Evolutionary conservation across 352 stramenopile genomes (phyloP).

Genomic region (Globisporangium spinosum): DNA sequence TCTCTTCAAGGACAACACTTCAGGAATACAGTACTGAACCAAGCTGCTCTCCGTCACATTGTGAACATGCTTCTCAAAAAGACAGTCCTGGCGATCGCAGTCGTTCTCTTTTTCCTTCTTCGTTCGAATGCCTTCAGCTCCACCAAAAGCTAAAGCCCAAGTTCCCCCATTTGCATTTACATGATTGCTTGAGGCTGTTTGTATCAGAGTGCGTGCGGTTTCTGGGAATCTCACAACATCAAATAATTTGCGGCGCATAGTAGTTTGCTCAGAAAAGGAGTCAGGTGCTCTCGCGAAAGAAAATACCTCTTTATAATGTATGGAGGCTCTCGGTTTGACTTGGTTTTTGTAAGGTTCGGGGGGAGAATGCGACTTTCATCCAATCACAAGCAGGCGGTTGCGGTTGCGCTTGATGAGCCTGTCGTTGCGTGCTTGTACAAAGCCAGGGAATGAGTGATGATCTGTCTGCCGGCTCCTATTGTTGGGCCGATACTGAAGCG

Average conservation of each 20-base stretch:
- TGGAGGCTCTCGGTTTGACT: not conserved
- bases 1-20: not conserved
- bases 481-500: not conserved
- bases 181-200: not conserved
- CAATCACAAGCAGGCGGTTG: too few relatives aligned
- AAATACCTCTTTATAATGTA: not conserved
- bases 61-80: not conserved
- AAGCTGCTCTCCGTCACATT: not conserved
- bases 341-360: not conserved
- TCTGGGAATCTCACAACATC: not conserved
- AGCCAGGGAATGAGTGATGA: constrained; percentile 10
- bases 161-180: not conserved
- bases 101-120: not conserved
- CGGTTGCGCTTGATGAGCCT: not conserved
- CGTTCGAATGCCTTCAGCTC: too few relatives aligned
- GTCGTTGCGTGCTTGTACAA: constrained; percentile 4
- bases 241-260: not conserved
- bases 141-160: too few relatives aligned
- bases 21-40: not conserved
- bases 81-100: not conserved
- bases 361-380: not conserved
- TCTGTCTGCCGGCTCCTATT: not conserved
- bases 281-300: not conserved
- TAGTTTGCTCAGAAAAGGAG: not conserved
- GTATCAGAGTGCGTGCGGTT: not conserved